Conservation (phyloP, 2,329 filamentous ascomycete genomes). For the Leptodontidium sp. region DNA sequence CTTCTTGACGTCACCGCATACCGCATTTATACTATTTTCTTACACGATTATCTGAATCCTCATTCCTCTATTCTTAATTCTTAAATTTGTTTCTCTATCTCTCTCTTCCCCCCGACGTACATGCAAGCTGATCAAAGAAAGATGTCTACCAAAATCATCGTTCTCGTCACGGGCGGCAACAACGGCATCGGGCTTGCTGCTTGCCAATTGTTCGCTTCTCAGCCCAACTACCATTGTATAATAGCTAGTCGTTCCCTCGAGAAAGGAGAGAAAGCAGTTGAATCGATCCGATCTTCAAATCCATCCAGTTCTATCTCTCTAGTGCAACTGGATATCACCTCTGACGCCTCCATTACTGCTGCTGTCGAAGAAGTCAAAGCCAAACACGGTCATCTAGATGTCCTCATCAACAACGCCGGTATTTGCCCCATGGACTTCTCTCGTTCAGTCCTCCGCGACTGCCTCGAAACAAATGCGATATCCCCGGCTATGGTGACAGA, state of each 20-base stretch:
- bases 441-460: neutral
- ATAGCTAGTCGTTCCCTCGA: neutral
- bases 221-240: slow-evolving; percentile 1
- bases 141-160: slow-evolving; percentile 3
- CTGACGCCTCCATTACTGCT: slow-evolving; percentile 1
- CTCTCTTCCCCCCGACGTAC: neutral
- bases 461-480: slow-evolving; percentile 7
- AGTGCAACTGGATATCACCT: slow-evolving; percentile 12
- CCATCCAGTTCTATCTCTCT: neutral
- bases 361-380: slow-evolving; percentile 1
- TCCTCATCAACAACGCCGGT: slow-evolving; percentile 13
- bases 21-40: neutral
- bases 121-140: neutral
- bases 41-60: neutral
- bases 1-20: neutral
- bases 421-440: slow-evolving; percentile 8
- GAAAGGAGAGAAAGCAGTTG: neutral
- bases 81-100: neutral
- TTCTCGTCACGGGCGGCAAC: slow-evolving; percentile 9
- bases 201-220: slow-evolving; percentile 1
- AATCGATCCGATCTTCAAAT: slow-evolving; percentile 2
- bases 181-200: slow-evolving; percentile 10
- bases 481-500: neutral
- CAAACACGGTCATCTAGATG: slow-evolving; percentile 6
- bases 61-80: neutral